phyloP scores from a whole-genome alignment of 2,329 filamentous ascomycete species.

The Trichoderma breve region DNA sequence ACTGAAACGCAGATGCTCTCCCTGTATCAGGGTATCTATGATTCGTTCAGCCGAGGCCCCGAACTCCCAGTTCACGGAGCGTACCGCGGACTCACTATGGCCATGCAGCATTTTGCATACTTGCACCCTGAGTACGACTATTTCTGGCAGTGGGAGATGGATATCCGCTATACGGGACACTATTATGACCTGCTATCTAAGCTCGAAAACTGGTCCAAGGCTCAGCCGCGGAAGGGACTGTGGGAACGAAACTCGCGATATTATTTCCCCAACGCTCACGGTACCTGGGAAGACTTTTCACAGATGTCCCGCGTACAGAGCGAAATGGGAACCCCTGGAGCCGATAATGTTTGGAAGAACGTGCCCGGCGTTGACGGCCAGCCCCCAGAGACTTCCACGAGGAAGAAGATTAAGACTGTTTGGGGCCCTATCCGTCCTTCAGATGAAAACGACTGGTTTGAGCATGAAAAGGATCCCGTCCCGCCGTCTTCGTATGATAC shows the following conservation, averaged over 20 bases:
- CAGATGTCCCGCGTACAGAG: conserved; percentile 71
- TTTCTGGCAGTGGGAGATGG: conserved; percentile 97
- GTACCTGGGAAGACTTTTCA: conserved; percentile 75
- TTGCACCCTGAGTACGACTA: conserved; percentile 85
- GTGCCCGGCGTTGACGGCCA: conserved; percentile 44
- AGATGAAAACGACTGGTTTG: conserved; percentile 68
- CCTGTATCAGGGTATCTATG: conserved; percentile 83
- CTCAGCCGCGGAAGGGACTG: conserved; percentile 74
- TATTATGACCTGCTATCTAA: conserved; percentile 74
- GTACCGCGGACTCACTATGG: conserved; percentile 91
- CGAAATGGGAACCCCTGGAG: conserved; percentile 63
- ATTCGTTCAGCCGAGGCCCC: conserved; percentile 64
- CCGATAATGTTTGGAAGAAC: conserved; percentile 66
- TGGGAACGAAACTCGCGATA: conserved; percentile 80
- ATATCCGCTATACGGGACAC: conserved; percentile 85
- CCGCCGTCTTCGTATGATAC: conserved; percentile 71
- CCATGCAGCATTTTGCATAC: conserved; percentile 88
- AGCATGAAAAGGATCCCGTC: conserved; percentile 67
- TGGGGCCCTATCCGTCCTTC: conserved; percentile 80
- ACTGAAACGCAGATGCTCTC: conserved; percentile 90
- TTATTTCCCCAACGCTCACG: conserved; percentile 74
- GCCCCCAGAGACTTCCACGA: conserved; percentile 35
- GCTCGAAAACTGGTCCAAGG: conserved; percentile 64
- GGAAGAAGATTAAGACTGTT: conserved; percentile 59
- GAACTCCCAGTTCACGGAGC: conserved; percentile 83